Conservation (phyloP, 805 yeast genomes). For the Teunomyces barrocoloradensis region DNA sequence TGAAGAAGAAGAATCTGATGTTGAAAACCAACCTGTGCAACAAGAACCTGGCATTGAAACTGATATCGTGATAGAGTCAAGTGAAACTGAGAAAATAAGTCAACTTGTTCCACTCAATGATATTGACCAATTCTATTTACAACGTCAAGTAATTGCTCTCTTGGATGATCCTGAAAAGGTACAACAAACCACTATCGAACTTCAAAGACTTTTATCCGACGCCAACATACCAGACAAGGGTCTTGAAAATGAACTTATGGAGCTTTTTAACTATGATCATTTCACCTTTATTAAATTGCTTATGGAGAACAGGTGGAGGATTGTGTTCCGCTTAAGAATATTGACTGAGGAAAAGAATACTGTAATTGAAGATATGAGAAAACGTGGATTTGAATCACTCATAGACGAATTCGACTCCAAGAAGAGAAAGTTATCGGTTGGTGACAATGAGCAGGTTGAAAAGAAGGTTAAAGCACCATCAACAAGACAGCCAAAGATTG, state of each 20-base stretch:
- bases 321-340: slow-evolving; percentile 56
- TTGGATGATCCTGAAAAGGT: slow-evolving; percentile 32
- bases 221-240: slow-evolving; percentile 35
- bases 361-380: slow-evolving; percentile 44
- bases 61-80: slow-evolving; percentile 4
- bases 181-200: slow-evolving; percentile 33
- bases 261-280: slow-evolving; percentile 50
- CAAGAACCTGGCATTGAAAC: slow-evolving; percentile 1
- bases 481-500: slow-evolving; percentile 44
- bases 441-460: slow-evolving; percentile 4
- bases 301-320: slow-evolving; percentile 46
- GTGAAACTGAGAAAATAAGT: background rate
- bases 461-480: slow-evolving; percentile 9
- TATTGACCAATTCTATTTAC: slow-evolving; percentile 48
- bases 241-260: slow-evolving; percentile 54
- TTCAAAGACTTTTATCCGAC: slow-evolving; percentile 41
- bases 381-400: slow-evolving; percentile 38
- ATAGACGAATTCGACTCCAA: slow-evolving; percentile 36
- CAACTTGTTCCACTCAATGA: slow-evolving; percentile 10
- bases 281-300: slow-evolving; percentile 48
- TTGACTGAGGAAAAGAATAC: slow-evolving; percentile 20
- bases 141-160: slow-evolving; percentile 44
- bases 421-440: slow-evolving; percentile 20
- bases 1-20: slow-evolving; percentile 6
- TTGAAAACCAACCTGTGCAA: slow-evolving; percentile 2